Percentiles rank a stretch among this genome's conserved stretches.
Evolutionary conservation across 129 eudicot species (phyloP).

Genomic region (Helianthus tuberosus): DNA sequence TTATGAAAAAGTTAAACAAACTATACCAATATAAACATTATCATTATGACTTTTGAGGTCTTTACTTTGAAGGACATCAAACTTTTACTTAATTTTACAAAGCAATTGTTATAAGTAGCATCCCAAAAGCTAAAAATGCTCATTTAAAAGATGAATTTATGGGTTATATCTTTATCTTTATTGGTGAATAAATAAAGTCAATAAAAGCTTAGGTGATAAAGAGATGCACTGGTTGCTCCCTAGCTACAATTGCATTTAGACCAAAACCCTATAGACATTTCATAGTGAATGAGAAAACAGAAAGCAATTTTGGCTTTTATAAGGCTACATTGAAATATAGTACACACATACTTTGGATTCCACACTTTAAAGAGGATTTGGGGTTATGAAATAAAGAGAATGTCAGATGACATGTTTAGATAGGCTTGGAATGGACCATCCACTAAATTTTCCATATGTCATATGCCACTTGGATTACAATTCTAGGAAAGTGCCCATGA

Average conservation of each 20-base stretch:
- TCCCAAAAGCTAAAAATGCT: slow-evolving; percentile 30
- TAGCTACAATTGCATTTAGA: no score
- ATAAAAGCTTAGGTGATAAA: slow-evolving; percentile 34
- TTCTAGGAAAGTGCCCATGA: slow-evolving; percentile 27
- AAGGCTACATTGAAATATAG: slow-evolving; percentile 28
- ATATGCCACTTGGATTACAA: slow-evolving; percentile 40
- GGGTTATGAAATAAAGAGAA: slow-evolving; percentile 39
- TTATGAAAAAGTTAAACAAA: neutral
- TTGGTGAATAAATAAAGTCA: slow-evolving; percentile 38
- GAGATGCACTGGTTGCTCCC: slow-evolving; percentile 44
- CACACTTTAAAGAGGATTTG: slow-evolving; percentile 38
- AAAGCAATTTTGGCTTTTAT: slow-evolving; percentile 57
- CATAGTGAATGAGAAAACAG: slow-evolving; percentile 42
- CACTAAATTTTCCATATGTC: slow-evolving; percentile 30
- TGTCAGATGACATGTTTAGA: slow-evolving; percentile 45
- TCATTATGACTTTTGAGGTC: slow-evolving; percentile 21
- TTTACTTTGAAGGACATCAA: slow-evolving; percentile 9
- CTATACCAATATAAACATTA: neutral
- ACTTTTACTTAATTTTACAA: slow-evolving; percentile 26
- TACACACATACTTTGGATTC: slow-evolving; percentile 54
- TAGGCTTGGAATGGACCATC: slow-evolving; percentile 33
- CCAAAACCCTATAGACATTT: slow-evolving; percentile 42
- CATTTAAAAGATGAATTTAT: slow-evolving; percentile 35
- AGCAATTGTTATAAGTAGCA: slow-evolving; percentile 24
- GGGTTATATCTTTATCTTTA: slow-evolving; percentile 40